Evolutionary conservation across 2,329 filamentous ascomycete species (phyloP).

Genomic region (Apiospora rasikravindrae): DNA sequence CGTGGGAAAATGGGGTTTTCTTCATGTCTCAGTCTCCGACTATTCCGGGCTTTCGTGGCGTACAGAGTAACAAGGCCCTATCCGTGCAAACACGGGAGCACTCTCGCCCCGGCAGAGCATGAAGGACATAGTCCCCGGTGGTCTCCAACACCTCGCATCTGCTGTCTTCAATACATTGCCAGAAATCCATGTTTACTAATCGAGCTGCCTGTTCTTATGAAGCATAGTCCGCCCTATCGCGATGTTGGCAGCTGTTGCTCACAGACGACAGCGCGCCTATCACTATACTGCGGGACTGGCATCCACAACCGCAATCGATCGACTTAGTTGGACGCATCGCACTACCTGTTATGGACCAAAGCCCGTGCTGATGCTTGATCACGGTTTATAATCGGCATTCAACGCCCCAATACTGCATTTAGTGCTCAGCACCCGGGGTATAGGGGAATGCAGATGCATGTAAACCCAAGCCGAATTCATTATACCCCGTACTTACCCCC

Average conservation of each 20-base stretch:
- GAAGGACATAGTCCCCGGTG: neutral
- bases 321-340: neutral
- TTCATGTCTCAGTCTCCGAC: neutral
- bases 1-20: conserved; percentile 9
- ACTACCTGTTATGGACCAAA: neutral
- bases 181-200: conserved; percentile 4
- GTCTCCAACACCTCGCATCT: conserved; percentile 4
- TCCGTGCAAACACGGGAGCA: neutral
- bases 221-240: neutral
- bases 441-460: neutral
- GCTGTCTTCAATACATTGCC: neutral
- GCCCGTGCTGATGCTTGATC: neutral
- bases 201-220: neutral
- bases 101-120: neutral
- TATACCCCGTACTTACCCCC: neutral
- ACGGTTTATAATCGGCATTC: neutral
- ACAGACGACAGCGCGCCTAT: neutral
- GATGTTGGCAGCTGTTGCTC: neutral
- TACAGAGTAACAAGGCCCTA: neutral
- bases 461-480: neutral
- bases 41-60: neutral
- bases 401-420: neutral
- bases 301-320: neutral
- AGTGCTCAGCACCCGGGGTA: neutral
- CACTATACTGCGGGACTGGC: neutral